These are phyloP conservation scores for Laguncularia racemosa DNA, from an alignment of 345 rosid genomes.

Conservation along the genomic window DNA sequence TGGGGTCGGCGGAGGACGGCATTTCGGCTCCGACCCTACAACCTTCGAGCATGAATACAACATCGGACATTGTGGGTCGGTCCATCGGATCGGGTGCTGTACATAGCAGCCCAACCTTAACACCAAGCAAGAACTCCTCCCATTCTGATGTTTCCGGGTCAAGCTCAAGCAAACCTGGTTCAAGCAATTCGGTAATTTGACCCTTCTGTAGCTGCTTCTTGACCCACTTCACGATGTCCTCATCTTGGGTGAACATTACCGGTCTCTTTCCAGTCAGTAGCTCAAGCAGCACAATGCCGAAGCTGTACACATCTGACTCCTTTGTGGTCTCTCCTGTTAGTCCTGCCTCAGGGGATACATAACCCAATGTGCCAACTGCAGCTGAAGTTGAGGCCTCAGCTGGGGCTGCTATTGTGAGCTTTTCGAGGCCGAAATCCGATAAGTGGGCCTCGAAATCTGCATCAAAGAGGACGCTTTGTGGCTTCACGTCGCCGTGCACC, in stretches of 20 bases:
- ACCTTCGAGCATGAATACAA: conserved; percentile 98
- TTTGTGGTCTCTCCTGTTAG: conserved; percentile 50
- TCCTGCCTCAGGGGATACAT: conserved; percentile 70
- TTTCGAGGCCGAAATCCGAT: conserved; percentile 79
- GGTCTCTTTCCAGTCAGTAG: conserved; percentile 84
- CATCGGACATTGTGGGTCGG: conserved; percentile 78
- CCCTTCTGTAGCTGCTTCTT: conserved; percentile 89
- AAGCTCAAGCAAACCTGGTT: conserved; percentile 85
- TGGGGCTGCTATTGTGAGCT: conserved; percentile 37
- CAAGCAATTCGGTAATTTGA: conserved; percentile 71
- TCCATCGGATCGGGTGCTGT: conserved; percentile 82
- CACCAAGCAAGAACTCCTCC: conserved; percentile 93
- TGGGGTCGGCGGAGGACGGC: conserved; percentile 79
- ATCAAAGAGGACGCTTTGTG: conserved; percentile 85
- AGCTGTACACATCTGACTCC: conserved; percentile 88
- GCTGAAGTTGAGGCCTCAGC: conserved; percentile 58
- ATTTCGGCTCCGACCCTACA: conserved; percentile 87
- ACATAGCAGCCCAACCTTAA: conserved; percentile 91
- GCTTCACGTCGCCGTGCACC: conserved; percentile 89
- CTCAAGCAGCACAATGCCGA: conserved; percentile 86
- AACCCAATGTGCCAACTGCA: conserved; percentile 64
- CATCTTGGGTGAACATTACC: conserved; percentile 88
- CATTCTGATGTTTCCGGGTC: conserved; percentile 98
- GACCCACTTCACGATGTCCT: conserved; percentile 97
- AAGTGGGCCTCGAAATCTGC: conserved; percentile 96